These are phyloP conservation scores for Penicillium occitanis DNA, from an alignment of 2,329 filamentous ascomycete species.

Conservation along the genomic window DNA sequence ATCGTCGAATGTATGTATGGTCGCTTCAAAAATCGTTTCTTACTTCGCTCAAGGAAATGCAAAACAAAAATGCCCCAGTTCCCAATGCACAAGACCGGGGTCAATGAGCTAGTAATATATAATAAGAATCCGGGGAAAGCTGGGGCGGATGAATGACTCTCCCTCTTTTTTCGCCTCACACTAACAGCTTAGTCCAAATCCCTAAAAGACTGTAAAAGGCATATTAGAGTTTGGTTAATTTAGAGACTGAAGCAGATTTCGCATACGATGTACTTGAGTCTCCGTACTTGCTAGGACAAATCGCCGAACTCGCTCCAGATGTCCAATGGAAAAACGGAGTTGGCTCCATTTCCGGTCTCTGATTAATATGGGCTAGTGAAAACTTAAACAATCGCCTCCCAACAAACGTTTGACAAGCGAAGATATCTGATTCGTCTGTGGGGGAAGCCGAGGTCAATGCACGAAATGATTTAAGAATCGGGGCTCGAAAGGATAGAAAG, in stretches of 20 bases:
- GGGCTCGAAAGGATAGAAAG: not conserved
- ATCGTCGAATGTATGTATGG: not conserved
- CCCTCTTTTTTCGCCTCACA: not conserved
- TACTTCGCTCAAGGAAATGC: not conserved
- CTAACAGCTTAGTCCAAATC: not conserved
- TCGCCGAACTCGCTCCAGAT: not conserved
- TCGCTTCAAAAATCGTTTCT: not conserved
- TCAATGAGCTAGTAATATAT: conserved; percentile 2
- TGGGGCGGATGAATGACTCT: not conserved
- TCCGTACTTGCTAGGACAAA: not conserved
- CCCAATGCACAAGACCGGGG: not conserved
- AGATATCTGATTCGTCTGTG: not conserved
- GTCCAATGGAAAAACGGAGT: not conserved
- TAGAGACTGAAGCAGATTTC: no score
- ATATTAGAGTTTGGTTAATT: no score
- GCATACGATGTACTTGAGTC: no score
- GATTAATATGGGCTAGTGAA: not conserved
- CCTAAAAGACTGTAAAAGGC: no score
- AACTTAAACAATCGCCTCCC: not conserved
- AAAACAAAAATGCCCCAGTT: not conserved
- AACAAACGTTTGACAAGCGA: not conserved
- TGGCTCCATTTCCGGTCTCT: not conserved
- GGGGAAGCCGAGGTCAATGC: not conserved
- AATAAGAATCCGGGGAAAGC: conserved; percentile 1
- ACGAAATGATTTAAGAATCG: not conserved